Evolutionary conservation across 108 stramenopile genomes (phyloP), one percentile per base, ranked within the genome.

Genomic region (Fistulifera solaris): DNA sequence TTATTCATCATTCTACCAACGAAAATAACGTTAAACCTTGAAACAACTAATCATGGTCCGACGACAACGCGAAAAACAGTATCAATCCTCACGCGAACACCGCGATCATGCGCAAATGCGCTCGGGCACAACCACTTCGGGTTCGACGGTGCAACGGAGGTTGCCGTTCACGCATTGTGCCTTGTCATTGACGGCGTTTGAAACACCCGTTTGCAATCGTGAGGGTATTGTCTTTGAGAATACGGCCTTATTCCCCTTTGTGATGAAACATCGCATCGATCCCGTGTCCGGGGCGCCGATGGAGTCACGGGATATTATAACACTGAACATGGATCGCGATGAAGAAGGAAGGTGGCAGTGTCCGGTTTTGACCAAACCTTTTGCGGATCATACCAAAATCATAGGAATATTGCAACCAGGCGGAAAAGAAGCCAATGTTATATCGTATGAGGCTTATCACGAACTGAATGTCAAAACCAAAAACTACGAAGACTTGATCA

Each of bases 141-240:
- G 54, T 10, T 39, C 18, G 15, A 35, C 18, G 23, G 58, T 72
- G 1, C 63, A 66, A 22, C 78, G 79, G 6, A 70, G 81, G 0
- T 63, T 99, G 15, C 92, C 95, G 31, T 99, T 99, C 61, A 74
- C 92, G 65, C 94, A 93, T 72, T 99, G 98, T 61, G 98, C 98
- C 7, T 75, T 99, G 39, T 87, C 86, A 19, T 67, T 97, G 48
- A 73, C 65, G 10, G 94, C 95, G 18, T 97, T 71, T 72, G 40
- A 58, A 48, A 81, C 80, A 5, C 90, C 88, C 23, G 74, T 75
- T 12, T 85, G 88, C 63, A 72, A 76, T 48, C 19, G 64, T 44
- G 62, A 85, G 24, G 98, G 96, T 6, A 74, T 96, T 19, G 49
- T 99, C 15, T 97, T 97, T 73, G 96, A 97, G 28, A 83, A 84